Conservation (phyloP, 139 green algal genomes). For the Chlorella ohadii region DNA sequence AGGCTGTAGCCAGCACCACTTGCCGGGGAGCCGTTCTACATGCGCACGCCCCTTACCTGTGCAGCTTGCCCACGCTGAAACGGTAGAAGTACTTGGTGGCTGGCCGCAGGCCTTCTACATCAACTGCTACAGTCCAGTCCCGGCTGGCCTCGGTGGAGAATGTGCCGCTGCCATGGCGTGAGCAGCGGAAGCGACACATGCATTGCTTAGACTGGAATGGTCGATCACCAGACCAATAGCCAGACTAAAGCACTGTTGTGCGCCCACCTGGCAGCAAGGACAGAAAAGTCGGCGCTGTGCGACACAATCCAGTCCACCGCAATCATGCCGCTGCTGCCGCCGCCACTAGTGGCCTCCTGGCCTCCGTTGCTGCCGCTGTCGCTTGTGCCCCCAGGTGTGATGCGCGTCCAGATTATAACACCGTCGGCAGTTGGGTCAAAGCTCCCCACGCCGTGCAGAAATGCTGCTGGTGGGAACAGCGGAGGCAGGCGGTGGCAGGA, state of each 20-base stretch:
- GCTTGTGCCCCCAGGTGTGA: neutral
- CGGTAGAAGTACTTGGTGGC: slow-evolving; percentile 26
- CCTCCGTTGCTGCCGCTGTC: too few species aligned
- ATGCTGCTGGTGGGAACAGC: neutral
- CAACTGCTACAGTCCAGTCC: slow-evolving; percentile 23
- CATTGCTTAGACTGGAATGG: too few species aligned
- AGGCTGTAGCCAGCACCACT: neutral
- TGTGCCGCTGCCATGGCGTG: neutral
- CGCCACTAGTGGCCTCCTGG: too few species aligned
- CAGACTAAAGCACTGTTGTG: neutral
- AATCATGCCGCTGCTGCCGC: neutral
- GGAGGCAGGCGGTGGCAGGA: neutral
- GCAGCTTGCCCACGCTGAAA: slow-evolving; percentile 35
- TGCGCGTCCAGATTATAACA: slow-evolving; percentile 39
- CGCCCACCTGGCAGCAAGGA: neutral
- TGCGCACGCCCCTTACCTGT: neutral
- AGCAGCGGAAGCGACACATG: neutral
- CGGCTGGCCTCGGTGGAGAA: neutral
- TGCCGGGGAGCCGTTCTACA: too few species aligned
- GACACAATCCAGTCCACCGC: slow-evolving; percentile 29
- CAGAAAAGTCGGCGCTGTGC: neutral
- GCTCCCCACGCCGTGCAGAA: slow-evolving; percentile 32
- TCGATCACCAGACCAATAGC: too few species aligned
- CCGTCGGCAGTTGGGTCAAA: slow-evolving; percentile 22
- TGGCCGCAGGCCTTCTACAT: slow-evolving; percentile 1